phyloP scores from a whole-genome alignment of 768 basidiomycete genomes.

The Holtermanniella nyarrowii region DNA sequence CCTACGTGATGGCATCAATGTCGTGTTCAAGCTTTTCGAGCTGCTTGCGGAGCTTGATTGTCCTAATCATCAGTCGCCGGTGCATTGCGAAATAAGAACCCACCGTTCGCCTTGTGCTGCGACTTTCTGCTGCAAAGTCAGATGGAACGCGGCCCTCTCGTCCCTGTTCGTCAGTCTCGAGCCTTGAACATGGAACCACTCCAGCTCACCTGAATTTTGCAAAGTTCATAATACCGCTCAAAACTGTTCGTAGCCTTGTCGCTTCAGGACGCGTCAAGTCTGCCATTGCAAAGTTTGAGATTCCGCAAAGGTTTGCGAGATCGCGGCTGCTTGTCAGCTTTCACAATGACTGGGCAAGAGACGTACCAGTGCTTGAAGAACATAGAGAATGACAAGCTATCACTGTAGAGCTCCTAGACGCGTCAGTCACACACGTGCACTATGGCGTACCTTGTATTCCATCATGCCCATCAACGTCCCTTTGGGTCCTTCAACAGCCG shows the following conservation, averaged over 20 bases:
- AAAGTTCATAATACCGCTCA: conserved; percentile 88
- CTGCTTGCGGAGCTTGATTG: conserved; percentile 14
- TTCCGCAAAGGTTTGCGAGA: conserved; percentile 25
- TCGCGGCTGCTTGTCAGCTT: conserved; percentile 15
- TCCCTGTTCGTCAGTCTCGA: too few species aligned
- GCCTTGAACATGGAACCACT: background rate
- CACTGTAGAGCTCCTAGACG: conserved; percentile 21
- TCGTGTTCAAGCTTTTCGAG: conserved; percentile 20
- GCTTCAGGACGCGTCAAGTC: conserved; percentile 66
- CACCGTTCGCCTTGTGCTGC: conserved; percentile 23
- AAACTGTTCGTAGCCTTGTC: conserved; percentile 60
- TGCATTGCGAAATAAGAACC: conserved; percentile 3
- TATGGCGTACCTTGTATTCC: conserved; percentile 32
- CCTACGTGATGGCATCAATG: conserved; percentile 40
- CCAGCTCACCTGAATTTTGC: conserved; percentile 67
- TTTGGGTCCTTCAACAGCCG: conserved; percentile 27
- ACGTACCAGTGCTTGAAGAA: conserved; percentile 34
- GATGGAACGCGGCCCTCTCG: conserved; percentile 20
- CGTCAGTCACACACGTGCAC: background rate
- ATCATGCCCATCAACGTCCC: conserved; percentile 33
- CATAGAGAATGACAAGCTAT: conserved; percentile 35
- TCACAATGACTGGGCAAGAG: background rate
- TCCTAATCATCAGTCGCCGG: conserved; percentile 2
- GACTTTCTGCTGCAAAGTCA: conserved; percentile 47
- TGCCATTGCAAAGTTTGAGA: conserved; percentile 54